Evolutionary conservation across 2,329 filamentous ascomycete species (phyloP), one percentile per base, ranked within the genome.

Genomic region (Aspergillus ruber): DNA sequence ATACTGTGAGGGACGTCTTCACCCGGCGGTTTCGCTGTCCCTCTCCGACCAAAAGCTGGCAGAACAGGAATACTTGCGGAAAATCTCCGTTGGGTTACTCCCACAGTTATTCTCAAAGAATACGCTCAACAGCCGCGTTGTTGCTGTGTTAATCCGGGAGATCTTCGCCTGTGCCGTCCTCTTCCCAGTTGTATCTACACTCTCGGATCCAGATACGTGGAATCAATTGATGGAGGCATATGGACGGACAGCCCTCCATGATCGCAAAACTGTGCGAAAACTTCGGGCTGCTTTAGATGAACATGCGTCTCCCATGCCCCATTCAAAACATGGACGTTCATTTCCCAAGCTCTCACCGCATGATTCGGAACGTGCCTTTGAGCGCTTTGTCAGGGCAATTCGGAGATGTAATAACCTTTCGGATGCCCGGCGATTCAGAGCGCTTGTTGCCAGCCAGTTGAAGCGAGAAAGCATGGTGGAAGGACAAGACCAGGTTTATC

Each of bases 161-260:
- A 85, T 98, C 51, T 82, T 96, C n/a, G 79, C 89, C 18, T 96
- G 93, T 67, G 88, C 89, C n/a, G 84, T 98, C 35, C 74, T 98
- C 33, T 84, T 83, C 38, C 93, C 93, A 0, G 73, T 94, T 18
- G 77, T 96, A 63, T 83, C 85, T 58, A 74, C 90, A 52, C 74
- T 98, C 15, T 82, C 88, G 4, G 91, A 98, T 57, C 90, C 94
- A 1, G 94, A 98, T 71, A 95, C 86, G 7, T 98, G 91, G 91
- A 97, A 98, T 61, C 90, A 96, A 66, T 70, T 95, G 50, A 89
- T 97, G 78, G 91, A 97, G 68, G 90, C 85, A 47, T 89, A 86
- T 68, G 84, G 90, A 15, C 84, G 88, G 43, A 85, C 86, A 21
- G 85, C 95, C 74, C 77, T 98, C 38, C 93, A 97, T 67, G 94